Evolutionary conservation across 257 asterid species (phyloP).

Genomic region (Lycium barbarum): DNA sequence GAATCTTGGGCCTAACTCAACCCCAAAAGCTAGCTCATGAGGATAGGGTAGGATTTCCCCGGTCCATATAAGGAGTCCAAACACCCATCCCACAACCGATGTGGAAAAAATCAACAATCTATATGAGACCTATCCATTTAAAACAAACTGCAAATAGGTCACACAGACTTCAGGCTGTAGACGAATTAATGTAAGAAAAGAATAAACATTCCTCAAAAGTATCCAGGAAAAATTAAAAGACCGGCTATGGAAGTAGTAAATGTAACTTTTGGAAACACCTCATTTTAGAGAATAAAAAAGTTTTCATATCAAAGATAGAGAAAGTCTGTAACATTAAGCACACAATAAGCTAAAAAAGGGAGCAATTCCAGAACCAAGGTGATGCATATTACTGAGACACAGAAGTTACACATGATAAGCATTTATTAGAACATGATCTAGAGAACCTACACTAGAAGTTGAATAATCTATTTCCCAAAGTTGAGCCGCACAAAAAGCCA

Average conservation of each 20-base stretch:
- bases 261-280: not conserved
- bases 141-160: not conserved
- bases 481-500: not conserved
- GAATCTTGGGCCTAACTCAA: no score
- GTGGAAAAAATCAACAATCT: not conserved
- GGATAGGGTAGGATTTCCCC: no score
- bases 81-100: no score
- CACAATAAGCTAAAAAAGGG: not conserved
- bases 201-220: not conserved
- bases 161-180: not conserved
- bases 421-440: not conserved
- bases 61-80: no score
- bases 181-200: not conserved
- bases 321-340: not conserved
- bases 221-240: not conserved
- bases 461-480: not conserved
- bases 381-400: not conserved
- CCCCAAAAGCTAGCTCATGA: no score
- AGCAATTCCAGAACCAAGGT: not conserved
- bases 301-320: not conserved
- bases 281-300: no score
- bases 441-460: constrained; percentile 1
- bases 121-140: constrained; percentile 16
- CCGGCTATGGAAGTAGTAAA: not conserved
- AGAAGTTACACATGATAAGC: not conserved